Conservation (phyloP, 345 rosid species). For the Dipteronia dyeriana region DNA sequence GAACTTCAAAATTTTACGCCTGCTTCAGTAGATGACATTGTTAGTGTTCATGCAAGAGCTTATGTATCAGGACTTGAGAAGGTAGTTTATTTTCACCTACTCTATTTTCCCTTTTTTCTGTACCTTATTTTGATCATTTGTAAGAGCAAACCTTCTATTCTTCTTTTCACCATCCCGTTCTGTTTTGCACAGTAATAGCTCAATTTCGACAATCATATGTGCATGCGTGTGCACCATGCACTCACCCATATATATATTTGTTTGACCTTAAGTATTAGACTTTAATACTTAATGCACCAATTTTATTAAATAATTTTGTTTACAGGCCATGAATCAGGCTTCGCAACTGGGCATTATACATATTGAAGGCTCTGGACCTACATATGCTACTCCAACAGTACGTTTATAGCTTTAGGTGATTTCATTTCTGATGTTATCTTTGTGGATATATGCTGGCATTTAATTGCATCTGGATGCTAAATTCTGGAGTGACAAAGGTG, state of each 20-base stretch:
- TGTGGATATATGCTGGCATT: constrained; percentile 7
- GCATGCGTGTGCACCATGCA: neutral
- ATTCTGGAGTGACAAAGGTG: neutral
- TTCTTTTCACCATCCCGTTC: neutral
- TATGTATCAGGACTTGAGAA: constrained; percentile 83
- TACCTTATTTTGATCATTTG: neutral
- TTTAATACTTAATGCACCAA: neutral
- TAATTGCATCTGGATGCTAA: neutral
- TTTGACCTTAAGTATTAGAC: neutral
- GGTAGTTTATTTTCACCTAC: constrained; percentile 41
- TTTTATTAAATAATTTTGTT: constrained; percentile 8
- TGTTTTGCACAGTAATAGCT: neutral
- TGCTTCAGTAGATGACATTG: constrained; percentile 75
- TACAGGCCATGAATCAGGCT: constrained; percentile 85
- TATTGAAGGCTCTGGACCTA: constrained; percentile 90
- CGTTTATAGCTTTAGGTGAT: constrained; percentile 27
- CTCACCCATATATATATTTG: neutral
- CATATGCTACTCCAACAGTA: constrained; percentile 88
- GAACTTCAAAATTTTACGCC: constrained; percentile 70
- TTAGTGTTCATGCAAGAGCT: constrained; percentile 73
- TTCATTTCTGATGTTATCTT: constrained; percentile 18
- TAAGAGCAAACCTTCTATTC: neutral
- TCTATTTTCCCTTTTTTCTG: neutral
- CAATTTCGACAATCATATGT: neutral
- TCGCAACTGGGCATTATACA: constrained; percentile 65